phyloP scores from a whole-genome alignment of 1,284 basidiomycete genomes.

The Stygiomarasmius scandens region DNA sequence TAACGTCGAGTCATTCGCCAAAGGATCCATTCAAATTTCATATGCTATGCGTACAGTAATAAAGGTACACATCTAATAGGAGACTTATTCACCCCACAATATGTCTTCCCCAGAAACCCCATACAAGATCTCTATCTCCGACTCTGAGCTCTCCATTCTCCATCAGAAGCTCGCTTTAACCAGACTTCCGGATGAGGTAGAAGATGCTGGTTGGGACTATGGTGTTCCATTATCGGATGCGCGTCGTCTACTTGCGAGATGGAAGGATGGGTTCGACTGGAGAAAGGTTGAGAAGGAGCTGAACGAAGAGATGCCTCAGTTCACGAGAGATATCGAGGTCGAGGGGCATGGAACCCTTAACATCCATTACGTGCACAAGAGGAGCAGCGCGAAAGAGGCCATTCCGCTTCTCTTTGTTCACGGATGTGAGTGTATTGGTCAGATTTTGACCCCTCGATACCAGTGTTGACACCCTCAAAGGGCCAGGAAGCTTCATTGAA shows the following conservation, averaged over 20 bases:
- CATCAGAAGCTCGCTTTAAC: conserved; percentile 41
- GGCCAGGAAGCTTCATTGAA: conserved; percentile 65
- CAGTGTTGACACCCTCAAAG: conserved; percentile 29
- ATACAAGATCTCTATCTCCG: conserved; percentile 46
- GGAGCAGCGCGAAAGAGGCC: background rate
- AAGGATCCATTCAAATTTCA: too few relatives aligned
- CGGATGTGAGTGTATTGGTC: conserved; percentile 1
- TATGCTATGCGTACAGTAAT: too few relatives aligned
- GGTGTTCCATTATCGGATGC: conserved; percentile 51
- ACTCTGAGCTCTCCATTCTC: conserved; percentile 33
- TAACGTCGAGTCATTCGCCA: too few relatives aligned
- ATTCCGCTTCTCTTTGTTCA: conserved; percentile 5
- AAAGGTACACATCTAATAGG: too few relatives aligned
- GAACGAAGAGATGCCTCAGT: conserved; percentile 1
- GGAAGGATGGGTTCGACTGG: conserved; percentile 38
- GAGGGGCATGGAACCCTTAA: background rate
- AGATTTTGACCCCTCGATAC: background rate
- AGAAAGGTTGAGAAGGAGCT: conserved; percentile 28
- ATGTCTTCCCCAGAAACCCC: conserved; percentile 36
- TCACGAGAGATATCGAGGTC: conserved; percentile 5
- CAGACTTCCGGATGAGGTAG: conserved; percentile 51
- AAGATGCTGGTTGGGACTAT: conserved; percentile 46
- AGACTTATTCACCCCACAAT: too few relatives aligned
- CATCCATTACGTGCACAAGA: conserved; percentile 1
- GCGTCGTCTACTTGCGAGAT: conserved; percentile 38